Conservation (phyloP, 345 rosid species). For the Lenwebbia sp. region DNA sequence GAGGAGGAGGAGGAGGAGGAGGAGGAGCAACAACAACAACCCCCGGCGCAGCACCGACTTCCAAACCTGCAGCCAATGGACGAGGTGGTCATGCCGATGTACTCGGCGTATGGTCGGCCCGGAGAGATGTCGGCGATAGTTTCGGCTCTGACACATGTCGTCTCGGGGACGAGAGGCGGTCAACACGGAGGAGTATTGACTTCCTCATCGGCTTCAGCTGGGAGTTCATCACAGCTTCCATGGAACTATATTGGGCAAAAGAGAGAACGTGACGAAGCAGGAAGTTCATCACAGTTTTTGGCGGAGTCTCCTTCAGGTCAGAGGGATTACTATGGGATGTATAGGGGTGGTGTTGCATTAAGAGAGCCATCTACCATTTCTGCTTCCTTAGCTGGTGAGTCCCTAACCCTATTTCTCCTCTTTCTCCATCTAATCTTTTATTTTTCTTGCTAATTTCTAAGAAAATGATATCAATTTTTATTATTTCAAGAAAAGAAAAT, state of each 20-base stretch:
- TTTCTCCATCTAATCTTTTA: background rate
- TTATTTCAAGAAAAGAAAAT: background rate
- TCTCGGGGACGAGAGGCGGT: constrained; percentile 24
- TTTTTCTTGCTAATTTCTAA: background rate
- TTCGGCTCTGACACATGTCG: constrained; percentile 59
- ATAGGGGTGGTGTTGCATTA: constrained; percentile 2
- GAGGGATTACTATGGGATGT: background rate
- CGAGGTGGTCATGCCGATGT: constrained; percentile 9
- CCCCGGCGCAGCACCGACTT: background rate
- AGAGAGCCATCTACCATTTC: background rate
- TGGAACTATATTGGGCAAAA: constrained; percentile 9
- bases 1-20: background rate
- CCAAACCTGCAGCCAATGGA: background rate
- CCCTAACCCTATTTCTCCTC: background rate
- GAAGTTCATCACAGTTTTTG: background rate
- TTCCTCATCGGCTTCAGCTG: constrained; percentile 4
- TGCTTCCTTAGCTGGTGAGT: background rate
- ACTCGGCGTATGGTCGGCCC: constrained; percentile 17
- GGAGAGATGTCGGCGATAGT: constrained; percentile 71
- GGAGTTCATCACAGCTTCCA: background rate
- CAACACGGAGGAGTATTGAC: background rate
- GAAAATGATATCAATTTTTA: background rate
- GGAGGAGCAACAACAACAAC: background rate
- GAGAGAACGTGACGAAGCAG: constrained; percentile 2
- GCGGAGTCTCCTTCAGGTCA: background rate